Evolutionary conservation across 768 basidiomycete genomes (phyloP).

Genomic region (Boletus edulis): DNA sequence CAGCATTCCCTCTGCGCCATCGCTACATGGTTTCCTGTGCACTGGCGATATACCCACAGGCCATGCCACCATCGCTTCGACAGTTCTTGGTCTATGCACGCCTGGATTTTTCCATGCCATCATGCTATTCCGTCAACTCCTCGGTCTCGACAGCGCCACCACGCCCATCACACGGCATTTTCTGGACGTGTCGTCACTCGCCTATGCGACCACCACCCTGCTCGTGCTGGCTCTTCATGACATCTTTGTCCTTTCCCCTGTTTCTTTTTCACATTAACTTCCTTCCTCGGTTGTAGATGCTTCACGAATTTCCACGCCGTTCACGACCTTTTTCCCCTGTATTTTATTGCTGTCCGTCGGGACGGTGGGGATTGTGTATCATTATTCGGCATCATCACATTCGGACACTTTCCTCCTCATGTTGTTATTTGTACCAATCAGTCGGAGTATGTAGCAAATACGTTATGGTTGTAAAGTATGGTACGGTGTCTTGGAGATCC

Average conservation of each 20-base stretch:
- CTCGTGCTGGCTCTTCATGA: constrained; percentile 8
- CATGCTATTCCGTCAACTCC: constrained; percentile 23
- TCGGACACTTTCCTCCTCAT: constrained; percentile 21
- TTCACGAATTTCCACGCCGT: constrained; percentile 27
- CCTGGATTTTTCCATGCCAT: constrained; percentile 20
- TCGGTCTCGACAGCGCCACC: constrained; percentile 14
- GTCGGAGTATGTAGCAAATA: constrained; percentile 33
- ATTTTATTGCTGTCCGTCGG: constrained; percentile 25
- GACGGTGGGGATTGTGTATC: constrained; percentile 31
- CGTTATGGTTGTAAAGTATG: constrained; percentile 38
- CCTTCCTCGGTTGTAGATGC: constrained; percentile 13
- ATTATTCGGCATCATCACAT: constrained; percentile 34
- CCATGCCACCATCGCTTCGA: constrained; percentile 15
- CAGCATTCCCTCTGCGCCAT: constrained; percentile 9
- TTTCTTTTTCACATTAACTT: constrained; percentile 5
- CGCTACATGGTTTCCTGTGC: constrained; percentile 11
- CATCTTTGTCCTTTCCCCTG: not conserved
- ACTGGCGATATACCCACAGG: constrained; percentile 22
- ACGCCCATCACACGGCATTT: constrained; percentile 10
- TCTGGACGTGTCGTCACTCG: constrained; percentile 7
- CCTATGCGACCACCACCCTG: not conserved
- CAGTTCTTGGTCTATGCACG: constrained; percentile 18
- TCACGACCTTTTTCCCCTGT: constrained; percentile 26
- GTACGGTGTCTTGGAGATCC: constrained; percentile 1
- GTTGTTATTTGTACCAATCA: constrained; percentile 23